Evolutionary conservation across 1,139 yeast genomes (phyloP), one percentile per base, ranked within the genome.

Genomic region (Taphrina communis): DNA sequence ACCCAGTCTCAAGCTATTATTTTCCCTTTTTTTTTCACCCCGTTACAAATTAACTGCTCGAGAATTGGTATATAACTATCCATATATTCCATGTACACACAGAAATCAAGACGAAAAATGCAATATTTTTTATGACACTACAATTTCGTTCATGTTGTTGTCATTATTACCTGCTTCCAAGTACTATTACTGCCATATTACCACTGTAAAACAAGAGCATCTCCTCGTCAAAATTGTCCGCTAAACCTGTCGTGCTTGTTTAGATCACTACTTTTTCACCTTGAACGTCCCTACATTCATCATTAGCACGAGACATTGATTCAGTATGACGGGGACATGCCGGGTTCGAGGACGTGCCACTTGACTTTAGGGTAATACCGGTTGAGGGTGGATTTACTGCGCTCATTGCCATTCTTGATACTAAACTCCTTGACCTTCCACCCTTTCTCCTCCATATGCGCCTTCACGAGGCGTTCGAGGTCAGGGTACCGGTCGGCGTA

Each of bases 391-490:
- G 67, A 63, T 25, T 63, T 63, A 25, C 56, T 44, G 53, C 46
- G 39, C 46, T 63, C 67, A 17, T 36, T 55, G 19, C 52, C 41
- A 39, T 63, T 57, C 21, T 21, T 35, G 48, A 63, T 55, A 36
- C 38, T 44, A 39, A 63, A 63, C 48, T 63, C 67, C 55, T 55
- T 63, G 44, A 48, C 67, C 38, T 55, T 63, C 67, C 67, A 63
- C 31, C 67, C 67, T 11, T 46, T 42, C 14, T 12, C 12, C 38
- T 63, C 61, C 67, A 63, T 63, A 53, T 63, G 67, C 38, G 38
- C 19, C 39, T 57, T 53, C 1, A 63, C 25, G 25, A 53, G 53
- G 25, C 55, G 53, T 44, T 63, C 67, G 14, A 63, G 60, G 36
- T 63, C 67, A 14, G 52, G 59, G 57, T 63, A 63, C 31, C 67